A percentile compares a stretch with the other conserved stretches of the same genome.
phyloP scores from a whole-genome alignment of 805 yeast genomes.

The Myxozyma vanderwaltii region DNA sequence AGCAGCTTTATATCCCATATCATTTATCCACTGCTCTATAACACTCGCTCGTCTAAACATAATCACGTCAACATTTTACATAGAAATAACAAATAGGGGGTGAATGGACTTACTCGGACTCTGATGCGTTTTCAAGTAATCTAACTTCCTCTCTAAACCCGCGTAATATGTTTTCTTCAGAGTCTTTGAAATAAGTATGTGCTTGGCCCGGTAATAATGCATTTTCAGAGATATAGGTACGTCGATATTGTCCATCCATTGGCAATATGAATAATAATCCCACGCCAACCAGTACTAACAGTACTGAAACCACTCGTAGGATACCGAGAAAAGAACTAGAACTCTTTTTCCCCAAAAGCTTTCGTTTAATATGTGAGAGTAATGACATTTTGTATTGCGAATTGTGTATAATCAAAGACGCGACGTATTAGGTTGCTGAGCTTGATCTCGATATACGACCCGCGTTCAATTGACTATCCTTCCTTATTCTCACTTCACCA shows the following conservation, averaged over 20 bases:
- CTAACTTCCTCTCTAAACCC: conserved; percentile 73
- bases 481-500: too few relatives aligned
- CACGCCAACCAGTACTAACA: conserved; percentile 45
- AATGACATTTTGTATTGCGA: conserved; percentile 7
- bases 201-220: conserved; percentile 98
- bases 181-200: conserved; percentile 83
- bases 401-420: too few relatives aligned
- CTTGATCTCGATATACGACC: too few relatives aligned
- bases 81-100: background rate
- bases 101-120: conserved; percentile 31
- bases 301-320: conserved; percentile 10
- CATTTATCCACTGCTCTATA: conserved; percentile 62
- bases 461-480: too few relatives aligned
- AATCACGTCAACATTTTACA: background rate
- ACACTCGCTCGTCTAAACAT: conserved; percentile 48
- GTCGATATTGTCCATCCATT: conserved; percentile 74
- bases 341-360: background rate
- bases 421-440: too few relatives aligned
- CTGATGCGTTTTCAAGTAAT: conserved; percentile 38
- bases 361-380: conserved; percentile 1
- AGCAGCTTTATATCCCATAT: conserved; percentile 70
- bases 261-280: conserved; percentile 67
- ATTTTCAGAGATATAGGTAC: conserved; percentile 89
- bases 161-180: conserved; percentile 89
- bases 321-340: background rate